Evolutionary conservation across 768 basidiomycete species (phyloP).

Genomic region (Gelatoporia subvermispora): DNA sequence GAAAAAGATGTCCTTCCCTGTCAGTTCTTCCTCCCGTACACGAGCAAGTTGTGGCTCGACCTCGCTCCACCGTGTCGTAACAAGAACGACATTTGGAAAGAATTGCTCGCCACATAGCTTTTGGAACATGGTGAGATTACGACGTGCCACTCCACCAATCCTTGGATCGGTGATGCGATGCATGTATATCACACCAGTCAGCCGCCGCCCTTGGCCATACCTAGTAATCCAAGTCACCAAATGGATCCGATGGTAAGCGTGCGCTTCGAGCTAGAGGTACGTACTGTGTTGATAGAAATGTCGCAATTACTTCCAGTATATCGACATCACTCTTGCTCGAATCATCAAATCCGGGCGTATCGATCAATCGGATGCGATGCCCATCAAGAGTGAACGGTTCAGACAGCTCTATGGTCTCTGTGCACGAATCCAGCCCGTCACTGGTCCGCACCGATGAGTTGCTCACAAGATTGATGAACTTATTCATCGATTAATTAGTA

Average conservation of each 20-base stretch:
- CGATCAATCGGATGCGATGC: slow-evolving; percentile 5
- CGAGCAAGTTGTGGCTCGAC: slow-evolving; percentile 4
- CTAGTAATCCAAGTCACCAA: background rate
- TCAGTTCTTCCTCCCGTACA: slow-evolving; percentile 12
- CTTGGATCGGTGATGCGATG: slow-evolving; percentile 32
- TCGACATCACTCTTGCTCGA: slow-evolving; percentile 2
- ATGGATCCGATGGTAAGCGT: background rate
- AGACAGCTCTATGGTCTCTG: background rate
- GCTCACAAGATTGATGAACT: slow-evolving; percentile 18
- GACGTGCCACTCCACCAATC: slow-evolving; percentile 26
- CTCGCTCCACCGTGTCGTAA: slow-evolving; percentile 37
- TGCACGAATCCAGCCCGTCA: slow-evolving; percentile 11
- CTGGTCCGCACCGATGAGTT: slow-evolving; percentile 9
- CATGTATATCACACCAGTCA: slow-evolving; percentile 31
- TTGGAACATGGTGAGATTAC: slow-evolving; percentile 31
- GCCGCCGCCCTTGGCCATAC: slow-evolving; percentile 8
- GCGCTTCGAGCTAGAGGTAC: background rate
- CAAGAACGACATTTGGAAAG: slow-evolving; percentile 26
- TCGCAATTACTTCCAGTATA: slow-evolving; percentile 1
- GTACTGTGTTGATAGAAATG: background rate
- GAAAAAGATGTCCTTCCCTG: slow-evolving; percentile 9
- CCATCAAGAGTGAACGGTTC: slow-evolving; percentile 1
- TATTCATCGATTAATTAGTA: background rate
- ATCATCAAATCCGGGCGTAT: slow-evolving; percentile 17
- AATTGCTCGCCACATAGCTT: slow-evolving; percentile 29